Conservation (phyloP, 371 early-diverging fungal species). For the Mucor lusitanicus region DNA sequence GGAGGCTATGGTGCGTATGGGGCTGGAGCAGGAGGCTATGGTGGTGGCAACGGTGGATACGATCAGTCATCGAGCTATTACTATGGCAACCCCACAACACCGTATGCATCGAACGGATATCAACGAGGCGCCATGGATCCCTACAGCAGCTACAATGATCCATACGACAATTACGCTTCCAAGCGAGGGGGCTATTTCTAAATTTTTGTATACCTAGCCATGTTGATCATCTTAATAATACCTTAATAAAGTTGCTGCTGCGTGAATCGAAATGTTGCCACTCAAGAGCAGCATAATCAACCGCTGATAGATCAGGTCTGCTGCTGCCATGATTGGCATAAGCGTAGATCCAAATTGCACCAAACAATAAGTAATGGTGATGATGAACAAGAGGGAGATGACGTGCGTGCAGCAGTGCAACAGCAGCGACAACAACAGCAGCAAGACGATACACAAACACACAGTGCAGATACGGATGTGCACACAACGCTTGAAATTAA, state of each 20-base stretch:
- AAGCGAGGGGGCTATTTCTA: slow-evolving; percentile 10
- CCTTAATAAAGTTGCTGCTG: neutral
- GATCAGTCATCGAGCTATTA: slow-evolving; percentile 5
- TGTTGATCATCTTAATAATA: neutral
- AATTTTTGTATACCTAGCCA: neutral
- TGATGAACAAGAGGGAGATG: neutral
- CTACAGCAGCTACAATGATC: slow-evolving; percentile 4
- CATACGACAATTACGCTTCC: slow-evolving; percentile 10
- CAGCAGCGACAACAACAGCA: too few relatives aligned
- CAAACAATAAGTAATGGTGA: neutral
- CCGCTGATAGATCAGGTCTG: neutral
- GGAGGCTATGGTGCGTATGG: neutral
- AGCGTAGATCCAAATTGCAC: neutral
- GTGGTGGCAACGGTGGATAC: neutral
- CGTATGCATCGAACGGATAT: neutral
- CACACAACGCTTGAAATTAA: neutral
- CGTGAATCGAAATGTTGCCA: too few relatives aligned
- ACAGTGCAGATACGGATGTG: neutral
- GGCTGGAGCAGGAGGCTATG: neutral
- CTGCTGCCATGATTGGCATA: neutral
- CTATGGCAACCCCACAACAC: slow-evolving; percentile 10
- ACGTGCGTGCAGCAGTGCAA: neutral
- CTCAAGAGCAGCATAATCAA: too few relatives aligned
- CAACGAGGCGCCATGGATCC: slow-evolving; percentile 4
- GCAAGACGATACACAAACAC: neutral